Percentiles rank a stretch among this genome's conserved stretches.
phyloP scores from a whole-genome alignment of 2,329 filamentous ascomycete species.

The Hortaea werneckii region DNA sequence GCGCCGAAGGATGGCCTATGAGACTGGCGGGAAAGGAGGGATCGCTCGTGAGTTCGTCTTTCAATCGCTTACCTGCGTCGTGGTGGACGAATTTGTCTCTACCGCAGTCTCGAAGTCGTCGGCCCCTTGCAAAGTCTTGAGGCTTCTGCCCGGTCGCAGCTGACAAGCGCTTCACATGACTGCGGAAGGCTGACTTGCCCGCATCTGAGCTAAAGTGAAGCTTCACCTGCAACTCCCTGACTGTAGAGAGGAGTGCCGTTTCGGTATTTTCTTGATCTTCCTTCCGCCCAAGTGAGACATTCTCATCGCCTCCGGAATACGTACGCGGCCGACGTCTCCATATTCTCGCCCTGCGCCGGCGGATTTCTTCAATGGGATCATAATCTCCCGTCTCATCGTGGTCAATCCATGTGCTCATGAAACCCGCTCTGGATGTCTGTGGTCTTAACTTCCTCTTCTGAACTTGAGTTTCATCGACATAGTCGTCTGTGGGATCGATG shows the following conservation, averaged over 20 bases:
- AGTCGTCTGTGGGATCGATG: too few species aligned
- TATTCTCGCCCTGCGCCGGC: not conserved
- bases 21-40: conserved; percentile 6
- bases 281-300: too few species aligned
- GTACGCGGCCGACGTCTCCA: not conserved
- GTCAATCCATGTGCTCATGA: conserved; percentile 24
- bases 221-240: not conserved
- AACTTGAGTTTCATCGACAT: too few species aligned
- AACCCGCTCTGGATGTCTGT: conserved; percentile 1
- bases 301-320: too few species aligned
- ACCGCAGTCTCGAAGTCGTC: conserved; percentile 5
- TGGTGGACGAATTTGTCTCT: not conserved
- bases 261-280: not conserved
- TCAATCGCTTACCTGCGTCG: not conserved
- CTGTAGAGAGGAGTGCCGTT: not conserved
- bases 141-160: not conserved
- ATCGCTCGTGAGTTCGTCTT: not conserved
- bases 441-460: conserved; percentile 11
- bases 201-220: conserved; percentile 3
- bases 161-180: not conserved
- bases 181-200: not conserved
- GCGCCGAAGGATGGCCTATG: conserved; percentile 16
- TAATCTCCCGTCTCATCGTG: conserved; percentile 28
- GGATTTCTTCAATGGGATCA: conserved; percentile 13
- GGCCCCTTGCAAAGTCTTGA: conserved; percentile 5